phyloP scores from a whole-genome alignment of 2,329 filamentous ascomycete genomes.

The Apiospora rasikravindrae region DNA sequence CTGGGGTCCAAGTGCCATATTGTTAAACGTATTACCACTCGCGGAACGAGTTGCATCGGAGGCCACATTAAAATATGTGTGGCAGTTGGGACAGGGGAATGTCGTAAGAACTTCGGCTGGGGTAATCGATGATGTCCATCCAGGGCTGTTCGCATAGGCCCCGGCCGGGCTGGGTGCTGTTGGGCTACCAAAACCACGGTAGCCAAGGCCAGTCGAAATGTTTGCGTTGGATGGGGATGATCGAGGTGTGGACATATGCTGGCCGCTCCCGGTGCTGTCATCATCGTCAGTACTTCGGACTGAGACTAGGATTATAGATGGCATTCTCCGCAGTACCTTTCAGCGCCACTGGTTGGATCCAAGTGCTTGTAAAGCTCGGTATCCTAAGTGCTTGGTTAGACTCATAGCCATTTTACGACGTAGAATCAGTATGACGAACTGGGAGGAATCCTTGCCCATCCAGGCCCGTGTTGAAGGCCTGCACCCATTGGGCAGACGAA shows the following conservation, averaged over 20 bases:
- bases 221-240: background rate
- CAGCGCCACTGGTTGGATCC: background rate
- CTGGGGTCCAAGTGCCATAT: background rate
- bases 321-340: background rate
- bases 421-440: no score
- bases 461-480: background rate
- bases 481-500: background rate
- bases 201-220: background rate
- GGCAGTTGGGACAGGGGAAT: background rate
- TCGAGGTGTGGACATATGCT: background rate
- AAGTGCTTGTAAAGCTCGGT: background rate
- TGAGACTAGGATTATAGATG: background rate
- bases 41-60: background rate
- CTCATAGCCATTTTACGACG: no score
- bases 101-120: background rate
- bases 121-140: background rate
- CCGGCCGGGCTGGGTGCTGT: background rate
- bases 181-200: background rate
- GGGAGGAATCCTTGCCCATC: no score
- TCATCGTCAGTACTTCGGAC: background rate
- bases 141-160: background rate
- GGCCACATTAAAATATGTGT: background rate
- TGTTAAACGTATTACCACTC: background rate
- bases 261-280: background rate
- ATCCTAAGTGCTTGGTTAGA: no score